A percentile compares a stretch with the other conserved stretches of the same genome.
Conservation (phyloP, 2,329 filamentous ascomycete genomes). For the Lachnellula occidentalis region DNA sequence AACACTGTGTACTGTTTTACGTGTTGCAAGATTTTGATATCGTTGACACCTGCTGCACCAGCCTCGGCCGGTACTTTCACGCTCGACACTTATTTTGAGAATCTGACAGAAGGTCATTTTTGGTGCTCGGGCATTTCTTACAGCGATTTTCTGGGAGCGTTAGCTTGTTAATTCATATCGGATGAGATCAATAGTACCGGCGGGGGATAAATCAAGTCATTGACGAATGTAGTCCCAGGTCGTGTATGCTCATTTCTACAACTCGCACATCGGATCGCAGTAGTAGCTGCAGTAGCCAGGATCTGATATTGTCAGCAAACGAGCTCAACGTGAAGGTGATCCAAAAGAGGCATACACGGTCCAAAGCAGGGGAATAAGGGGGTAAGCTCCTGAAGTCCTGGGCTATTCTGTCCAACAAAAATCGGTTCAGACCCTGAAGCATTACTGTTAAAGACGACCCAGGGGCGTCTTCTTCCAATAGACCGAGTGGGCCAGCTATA, state of each 20-base stretch:
- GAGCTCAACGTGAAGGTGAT: neutral
- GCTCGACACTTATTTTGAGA: constrained; percentile 86
- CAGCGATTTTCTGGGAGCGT: constrained; percentile 39
- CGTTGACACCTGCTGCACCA: constrained; percentile 91
- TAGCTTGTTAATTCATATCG: constrained; percentile 8
- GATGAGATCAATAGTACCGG: constrained; percentile 16
- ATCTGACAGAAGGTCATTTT: constrained; percentile 78
- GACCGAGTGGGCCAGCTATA: constrained; percentile 63
- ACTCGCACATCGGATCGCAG: constrained; percentile 74
- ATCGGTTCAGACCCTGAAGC: constrained; percentile 80
- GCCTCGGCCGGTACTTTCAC: constrained; percentile 80
- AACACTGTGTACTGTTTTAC: constrained; percentile 76
- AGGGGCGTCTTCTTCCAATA: constrained; percentile 79
- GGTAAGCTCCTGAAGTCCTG: constrained; percentile 68
- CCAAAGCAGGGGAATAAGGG: constrained; percentile 58
- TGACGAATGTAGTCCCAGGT: constrained; percentile 73
- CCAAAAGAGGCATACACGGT: constrained; percentile 48
- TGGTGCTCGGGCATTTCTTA: constrained; percentile 45
- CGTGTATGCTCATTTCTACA: constrained; percentile 83
- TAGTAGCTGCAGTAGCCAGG: constrained; percentile 65
- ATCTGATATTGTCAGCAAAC: constrained; percentile 36
- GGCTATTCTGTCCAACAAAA: constrained; percentile 75
- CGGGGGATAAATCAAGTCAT: constrained; percentile 77
- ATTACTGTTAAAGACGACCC: constrained; percentile 70
- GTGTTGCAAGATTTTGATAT: constrained; percentile 81